Evolutionary conservation across 768 basidiomycete genomes (phyloP).

Genomic region (Pleurotus platypus): DNA sequence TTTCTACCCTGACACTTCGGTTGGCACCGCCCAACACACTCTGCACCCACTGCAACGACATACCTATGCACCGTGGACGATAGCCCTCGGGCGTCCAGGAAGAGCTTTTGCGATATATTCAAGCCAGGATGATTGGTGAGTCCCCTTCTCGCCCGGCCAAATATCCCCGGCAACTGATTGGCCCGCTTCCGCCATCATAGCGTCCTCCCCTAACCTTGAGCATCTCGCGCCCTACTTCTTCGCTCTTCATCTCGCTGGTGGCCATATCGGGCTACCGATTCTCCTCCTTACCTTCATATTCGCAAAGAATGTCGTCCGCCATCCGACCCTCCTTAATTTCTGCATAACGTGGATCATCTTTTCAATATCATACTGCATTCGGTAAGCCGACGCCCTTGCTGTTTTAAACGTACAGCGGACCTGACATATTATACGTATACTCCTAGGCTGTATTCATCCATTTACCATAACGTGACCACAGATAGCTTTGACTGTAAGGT

Average conservation of each 20-base stretch:
- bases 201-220: slow-evolving; percentile 13
- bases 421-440: not conserved
- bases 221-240: slow-evolving; percentile 37
- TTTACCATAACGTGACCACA: slow-evolving; percentile 13
- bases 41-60: not conserved
- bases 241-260: slow-evolving; percentile 46
- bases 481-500: slow-evolving; percentile 36
- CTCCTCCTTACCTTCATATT: slow-evolving; percentile 42
- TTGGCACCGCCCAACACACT: slow-evolving; percentile 1
- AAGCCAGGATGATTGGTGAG: slow-evolving; percentile 1
- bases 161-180: not conserved
- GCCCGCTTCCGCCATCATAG: slow-evolving; percentile 3
- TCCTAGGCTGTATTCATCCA: slow-evolving; percentile 14
- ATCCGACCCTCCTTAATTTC: slow-evolving; percentile 54
- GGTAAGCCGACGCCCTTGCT: slow-evolving; percentile 32
- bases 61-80: slow-evolving; percentile 1
- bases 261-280: slow-evolving; percentile 48
- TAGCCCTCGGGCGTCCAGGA: slow-evolving; percentile 2
- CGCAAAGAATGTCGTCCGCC: slow-evolving; percentile 38
- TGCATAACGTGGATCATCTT: slow-evolving; percentile 55
- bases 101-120: not conserved
- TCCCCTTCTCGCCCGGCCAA: not conserved
- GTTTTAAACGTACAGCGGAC: not conserved
- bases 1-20: not conserved
- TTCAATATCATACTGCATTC: slow-evolving; percentile 46